These are phyloP conservation scores for Kuraishia piskuri DNA, from an alignment of 805 yeast species.

Conservation along the genomic window DNA sequence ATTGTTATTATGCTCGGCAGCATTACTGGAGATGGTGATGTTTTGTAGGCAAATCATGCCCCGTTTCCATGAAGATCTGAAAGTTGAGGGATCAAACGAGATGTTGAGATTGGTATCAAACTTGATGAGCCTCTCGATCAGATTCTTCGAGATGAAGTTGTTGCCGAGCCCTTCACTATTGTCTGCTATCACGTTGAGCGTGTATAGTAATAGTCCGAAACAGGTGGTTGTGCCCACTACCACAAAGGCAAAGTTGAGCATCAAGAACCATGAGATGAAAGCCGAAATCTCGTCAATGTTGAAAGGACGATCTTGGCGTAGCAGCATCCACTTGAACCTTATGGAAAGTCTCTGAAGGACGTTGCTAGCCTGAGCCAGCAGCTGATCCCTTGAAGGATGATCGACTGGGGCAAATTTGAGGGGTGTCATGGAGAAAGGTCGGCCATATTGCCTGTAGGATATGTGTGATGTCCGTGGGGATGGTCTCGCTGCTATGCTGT, in stretches of 20 bases:
- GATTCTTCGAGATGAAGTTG: conserved; percentile 16
- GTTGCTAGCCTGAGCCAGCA: neutral
- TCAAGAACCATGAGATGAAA: conserved; percentile 45
- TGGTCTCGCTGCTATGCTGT: too few relatives aligned
- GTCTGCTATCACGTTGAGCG: conserved; percentile 26
- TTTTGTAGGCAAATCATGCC: conserved; percentile 41
- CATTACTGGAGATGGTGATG: conserved; percentile 17
- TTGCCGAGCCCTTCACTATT: conserved; percentile 15
- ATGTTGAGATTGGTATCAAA: conserved; percentile 22
- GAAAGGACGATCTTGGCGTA: conserved; percentile 14
- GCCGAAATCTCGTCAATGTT: conserved; percentile 45
- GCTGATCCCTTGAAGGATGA: conserved; percentile 1
- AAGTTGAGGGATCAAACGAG: conserved; percentile 22
- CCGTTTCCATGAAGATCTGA: conserved; percentile 36
- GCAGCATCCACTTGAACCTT: conserved; percentile 4
- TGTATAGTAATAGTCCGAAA: conserved; percentile 35
- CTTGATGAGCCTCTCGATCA: conserved; percentile 20
- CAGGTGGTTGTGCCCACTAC: conserved; percentile 51
- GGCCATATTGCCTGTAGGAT: too few relatives aligned
- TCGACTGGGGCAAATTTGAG: neutral
- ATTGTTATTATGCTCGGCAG: conserved; percentile 8
- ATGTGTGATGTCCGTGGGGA: too few relatives aligned
- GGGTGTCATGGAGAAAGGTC: too few relatives aligned
- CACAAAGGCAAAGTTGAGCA: conserved; percentile 50
- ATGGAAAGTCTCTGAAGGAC: neutral